These are phyloP conservation scores for Fusarium proliferatum DNA, from an alignment of 2,329 filamentous ascomycete species.

Conservation along the genomic window DNA sequence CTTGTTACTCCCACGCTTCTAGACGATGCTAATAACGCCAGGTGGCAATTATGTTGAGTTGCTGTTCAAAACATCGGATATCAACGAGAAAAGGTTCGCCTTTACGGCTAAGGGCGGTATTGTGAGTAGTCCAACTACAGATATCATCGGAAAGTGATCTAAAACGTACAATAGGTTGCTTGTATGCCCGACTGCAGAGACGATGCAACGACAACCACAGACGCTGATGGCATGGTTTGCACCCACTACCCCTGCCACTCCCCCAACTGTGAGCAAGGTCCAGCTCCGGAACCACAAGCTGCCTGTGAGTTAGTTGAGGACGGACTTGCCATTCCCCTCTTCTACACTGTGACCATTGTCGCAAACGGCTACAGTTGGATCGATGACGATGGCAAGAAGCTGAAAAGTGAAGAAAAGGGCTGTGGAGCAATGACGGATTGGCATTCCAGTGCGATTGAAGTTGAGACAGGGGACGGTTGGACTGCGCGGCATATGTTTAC, in stretches of 20 bases:
- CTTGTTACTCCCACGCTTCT: fast-evolving
- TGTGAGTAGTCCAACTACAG: fast-evolving
- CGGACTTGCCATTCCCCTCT: neutral
- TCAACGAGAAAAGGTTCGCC: fast-evolving
- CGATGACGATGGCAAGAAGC: neutral
- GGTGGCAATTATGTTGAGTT: neutral
- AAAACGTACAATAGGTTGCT: neutral
- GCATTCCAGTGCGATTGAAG: neutral
- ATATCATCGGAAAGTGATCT: fast-evolving
- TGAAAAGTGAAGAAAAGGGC: neutral
- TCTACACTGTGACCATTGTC: neutral
- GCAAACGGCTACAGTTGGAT: neutral
- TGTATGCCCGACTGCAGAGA: neutral
- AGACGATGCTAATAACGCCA: fast-evolving
- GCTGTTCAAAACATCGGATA: fast-evolving
- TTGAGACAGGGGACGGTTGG: neutral
- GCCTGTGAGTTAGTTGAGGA: neutral
- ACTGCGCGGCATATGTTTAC: neutral
- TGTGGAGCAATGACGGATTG: neutral
- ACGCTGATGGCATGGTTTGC: fast-evolving
- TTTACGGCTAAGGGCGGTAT: neutral
- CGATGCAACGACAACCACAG: neutral
- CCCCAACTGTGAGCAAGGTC: neutral
- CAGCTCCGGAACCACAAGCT: fast-evolving
- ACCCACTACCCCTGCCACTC: neutral